Evolutionary conservation across 1,284 basidiomycete species (phyloP), one percentile per base, ranked within the genome.

Genomic region (Phlebopus sp.): DNA sequence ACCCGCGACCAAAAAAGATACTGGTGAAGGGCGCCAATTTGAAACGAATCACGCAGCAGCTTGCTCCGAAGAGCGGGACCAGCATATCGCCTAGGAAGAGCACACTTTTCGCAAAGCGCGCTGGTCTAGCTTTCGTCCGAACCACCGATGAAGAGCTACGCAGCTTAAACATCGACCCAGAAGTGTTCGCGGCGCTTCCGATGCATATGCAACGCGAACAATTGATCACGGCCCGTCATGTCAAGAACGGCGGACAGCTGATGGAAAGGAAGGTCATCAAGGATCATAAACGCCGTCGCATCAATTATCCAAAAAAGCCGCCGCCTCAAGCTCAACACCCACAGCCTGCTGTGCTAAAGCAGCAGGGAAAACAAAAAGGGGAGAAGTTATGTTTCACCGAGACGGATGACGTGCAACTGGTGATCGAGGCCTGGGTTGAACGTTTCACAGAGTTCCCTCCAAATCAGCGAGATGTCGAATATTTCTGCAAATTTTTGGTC

Each of bases 381-480:
- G 74, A 79, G 61, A 81, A 78, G 56, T 50, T 80, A 21, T 64
- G 68, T 43, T 82, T 82, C 46, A 75, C 74, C 5, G 79, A 84
- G 55, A 76, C 78, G 15, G 78, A 77, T 32, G 87, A 90, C 52
- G 75, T 94, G 25, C 80, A 89, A 59, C 64, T 67, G 4, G 73
- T 86, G 18, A 74, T 95, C 32, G 81, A 82, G 52, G 60, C 69
- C 31, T 95, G 92, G 92, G 79, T 94, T 3, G 71, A 76, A 37
- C 68, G 72, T 1, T 86, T 85, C 56, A 63, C 64, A 40, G 69
- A 77, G 37, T 73, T 75, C 47, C 73, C 74, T 13, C 91, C 91
- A 31, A 81, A 83, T 47, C 68, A 72, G 51, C 76, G 73, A 58
- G 92, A 94, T 56, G 73, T 90, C 2, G 78, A 81, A 19, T 82